Evolutionary conservation across 345 rosid genomes (phyloP).

Genomic region (Trapa incisa): DNA sequence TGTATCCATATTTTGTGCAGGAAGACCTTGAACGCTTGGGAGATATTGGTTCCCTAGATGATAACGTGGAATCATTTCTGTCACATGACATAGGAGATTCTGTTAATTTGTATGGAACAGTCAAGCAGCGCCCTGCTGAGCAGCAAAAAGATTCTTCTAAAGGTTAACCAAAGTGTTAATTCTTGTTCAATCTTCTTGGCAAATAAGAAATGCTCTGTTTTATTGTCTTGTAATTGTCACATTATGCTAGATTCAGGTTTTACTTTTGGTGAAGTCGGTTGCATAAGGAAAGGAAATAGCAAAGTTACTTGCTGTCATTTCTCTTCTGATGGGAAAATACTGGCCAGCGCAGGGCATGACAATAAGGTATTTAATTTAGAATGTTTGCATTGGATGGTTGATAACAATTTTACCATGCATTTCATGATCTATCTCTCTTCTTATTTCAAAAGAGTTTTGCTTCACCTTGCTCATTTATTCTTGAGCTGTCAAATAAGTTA

Average conservation of each 20-base stretch:
- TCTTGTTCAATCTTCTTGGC: neutral
- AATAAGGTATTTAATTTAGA: constrained; percentile 33
- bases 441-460: neutral
- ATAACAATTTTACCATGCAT: neutral
- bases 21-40: constrained; percentile 49
- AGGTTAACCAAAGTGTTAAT: constrained; percentile 17
- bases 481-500: neutral
- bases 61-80: constrained; percentile 45
- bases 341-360: constrained; percentile 67
- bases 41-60: constrained; percentile 43
- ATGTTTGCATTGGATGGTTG: neutral
- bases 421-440: neutral
- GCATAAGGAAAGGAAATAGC: constrained; percentile 42
- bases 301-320: constrained; percentile 72
- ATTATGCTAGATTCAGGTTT: constrained; percentile 24
- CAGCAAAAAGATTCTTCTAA: constrained; percentile 39
- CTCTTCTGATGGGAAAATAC: constrained; percentile 65
- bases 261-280: constrained; percentile 48
- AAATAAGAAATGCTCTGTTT: neutral
- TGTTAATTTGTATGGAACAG: constrained; percentile 29
- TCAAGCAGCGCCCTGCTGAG: constrained; percentile 32
- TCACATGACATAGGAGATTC: constrained; percentile 41
- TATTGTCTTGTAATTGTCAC: neutral
- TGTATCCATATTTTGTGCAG: constrained; percentile 22
- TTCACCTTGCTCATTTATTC: neutral